Percentiles rank a stretch among this genome's conserved stretches.
phyloP scores from a whole-genome alignment of 495 filamentous ascomycete genomes.

The Talaromyces borbonicus region DNA sequence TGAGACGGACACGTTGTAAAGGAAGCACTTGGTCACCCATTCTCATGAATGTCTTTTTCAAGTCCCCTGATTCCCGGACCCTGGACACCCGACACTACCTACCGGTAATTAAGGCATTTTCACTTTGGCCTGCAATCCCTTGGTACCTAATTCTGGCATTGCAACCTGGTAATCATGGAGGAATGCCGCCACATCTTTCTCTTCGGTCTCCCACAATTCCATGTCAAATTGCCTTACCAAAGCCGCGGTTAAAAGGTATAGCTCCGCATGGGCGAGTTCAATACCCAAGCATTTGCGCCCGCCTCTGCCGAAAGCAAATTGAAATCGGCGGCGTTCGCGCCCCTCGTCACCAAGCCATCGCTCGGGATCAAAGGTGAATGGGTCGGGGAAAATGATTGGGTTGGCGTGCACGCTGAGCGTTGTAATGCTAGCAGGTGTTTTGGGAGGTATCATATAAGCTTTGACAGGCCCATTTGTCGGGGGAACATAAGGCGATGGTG shows the following conservation, averaged over 20 bases:
- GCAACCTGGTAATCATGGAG: conserved; percentile 26
- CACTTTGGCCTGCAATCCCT: conserved; percentile 15
- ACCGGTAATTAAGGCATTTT: not conserved
- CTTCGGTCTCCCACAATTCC: conserved; percentile 19
- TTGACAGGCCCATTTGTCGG: conserved; percentile 14
- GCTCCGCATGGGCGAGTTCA: conserved; percentile 18
- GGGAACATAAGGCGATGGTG: conserved; percentile 10
- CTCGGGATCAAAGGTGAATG: conserved; percentile 14
- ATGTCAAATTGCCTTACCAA: conserved; percentile 17
- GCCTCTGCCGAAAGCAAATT: conserved; percentile 17
- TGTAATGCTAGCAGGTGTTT: conserved; percentile 22
- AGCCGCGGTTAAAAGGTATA: conserved; percentile 16
- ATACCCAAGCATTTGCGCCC: conserved; percentile 19
- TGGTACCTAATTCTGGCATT: conserved; percentile 18
- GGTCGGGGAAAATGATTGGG: conserved; percentile 16
- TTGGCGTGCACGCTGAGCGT: conserved; percentile 16
- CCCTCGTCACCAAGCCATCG: conserved; percentile 14
- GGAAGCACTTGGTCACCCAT: too few relatives aligned
- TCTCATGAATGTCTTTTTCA: too few relatives aligned
- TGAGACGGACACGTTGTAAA: too few relatives aligned
- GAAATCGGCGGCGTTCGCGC: conserved; percentile 12
- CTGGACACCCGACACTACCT: too few relatives aligned
- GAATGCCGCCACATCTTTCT: conserved; percentile 18
- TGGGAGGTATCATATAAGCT: conserved; percentile 11
- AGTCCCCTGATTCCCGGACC: too few relatives aligned